Percentiles rank a stretch among this genome's conserved stretches.
These are phyloP conservation scores for Paecilomyces sp. DNA, from an alignment of 2,329 filamentous ascomycete genomes.

Conservation along the genomic window DNA sequence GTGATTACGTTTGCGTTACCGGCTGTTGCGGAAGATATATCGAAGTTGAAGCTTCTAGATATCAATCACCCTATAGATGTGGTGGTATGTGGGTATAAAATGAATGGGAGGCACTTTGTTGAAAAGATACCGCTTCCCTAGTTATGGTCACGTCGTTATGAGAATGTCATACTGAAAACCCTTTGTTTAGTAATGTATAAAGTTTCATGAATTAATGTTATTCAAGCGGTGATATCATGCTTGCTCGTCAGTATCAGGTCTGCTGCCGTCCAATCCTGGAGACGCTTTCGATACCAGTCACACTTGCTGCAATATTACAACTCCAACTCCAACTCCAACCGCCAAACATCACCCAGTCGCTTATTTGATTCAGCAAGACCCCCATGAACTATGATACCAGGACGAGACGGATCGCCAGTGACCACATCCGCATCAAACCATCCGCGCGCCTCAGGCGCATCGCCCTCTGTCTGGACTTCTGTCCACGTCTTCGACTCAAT, in stretches of 20 bases:
- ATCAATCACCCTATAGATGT: neutral
- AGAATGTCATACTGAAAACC: too few species aligned
- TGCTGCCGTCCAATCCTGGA: too few species aligned
- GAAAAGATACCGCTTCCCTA: neutral
- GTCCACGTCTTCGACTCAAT: constrained; percentile 26
- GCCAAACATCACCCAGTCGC: constrained; percentile 45
- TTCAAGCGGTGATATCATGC: too few species aligned
- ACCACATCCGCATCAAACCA: constrained; percentile 49
- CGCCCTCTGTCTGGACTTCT: constrained; percentile 16
- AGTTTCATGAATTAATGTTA: too few species aligned
- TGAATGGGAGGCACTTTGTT: neutral
- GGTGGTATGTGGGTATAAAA: neutral
- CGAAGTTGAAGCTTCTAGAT: neutral
- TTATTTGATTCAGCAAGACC: constrained; percentile 48
- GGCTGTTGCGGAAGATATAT: neutral
- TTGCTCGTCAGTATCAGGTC: too few species aligned
- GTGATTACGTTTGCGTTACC: neutral
- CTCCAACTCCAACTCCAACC: constrained; percentile 28
- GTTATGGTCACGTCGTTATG: too few species aligned
- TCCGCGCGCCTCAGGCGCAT: constrained; percentile 37
- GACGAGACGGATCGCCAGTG: constrained; percentile 4
- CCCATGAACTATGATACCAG: constrained; percentile 40
- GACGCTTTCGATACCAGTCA: too few species aligned
- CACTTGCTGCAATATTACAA: constrained; percentile 10
- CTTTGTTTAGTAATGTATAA: too few species aligned